Conservation (phyloP, 164 flowering plant genomes). For the Chimonanthus praecox region DNA sequence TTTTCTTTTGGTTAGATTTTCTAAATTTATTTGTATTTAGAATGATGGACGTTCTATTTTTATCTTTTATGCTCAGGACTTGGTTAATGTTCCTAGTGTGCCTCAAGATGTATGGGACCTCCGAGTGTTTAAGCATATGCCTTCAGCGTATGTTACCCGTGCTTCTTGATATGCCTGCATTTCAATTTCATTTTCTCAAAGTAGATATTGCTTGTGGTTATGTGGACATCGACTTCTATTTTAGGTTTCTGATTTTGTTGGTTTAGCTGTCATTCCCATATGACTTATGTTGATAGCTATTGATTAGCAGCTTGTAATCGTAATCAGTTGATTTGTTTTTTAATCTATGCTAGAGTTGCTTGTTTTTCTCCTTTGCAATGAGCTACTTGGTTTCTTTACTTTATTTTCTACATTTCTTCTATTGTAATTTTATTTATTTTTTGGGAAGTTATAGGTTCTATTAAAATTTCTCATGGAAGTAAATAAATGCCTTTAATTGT, state of each 20-base stretch:
- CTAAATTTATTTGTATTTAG: neutral
- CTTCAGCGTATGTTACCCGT: conserved; percentile 59
- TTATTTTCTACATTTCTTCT: neutral
- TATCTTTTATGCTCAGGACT: conserved; percentile 40
- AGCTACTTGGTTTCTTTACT: neutral
- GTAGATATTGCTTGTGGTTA: neutral
- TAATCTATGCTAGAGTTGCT: no score
- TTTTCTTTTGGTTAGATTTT: neutral
- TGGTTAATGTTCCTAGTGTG: conserved; percentile 31
- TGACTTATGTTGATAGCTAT: neutral
- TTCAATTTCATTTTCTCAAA: neutral
- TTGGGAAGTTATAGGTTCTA: neutral
- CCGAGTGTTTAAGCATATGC: conserved; percentile 51
- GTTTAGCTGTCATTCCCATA: neutral
- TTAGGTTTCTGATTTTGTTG: neutral
- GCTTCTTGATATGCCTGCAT: neutral
- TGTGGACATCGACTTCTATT: neutral
- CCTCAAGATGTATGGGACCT: conserved; percentile 92
- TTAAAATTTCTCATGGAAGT: no score
- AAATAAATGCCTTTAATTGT: no score
- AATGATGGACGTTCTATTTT: neutral
- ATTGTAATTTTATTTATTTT: neutral
- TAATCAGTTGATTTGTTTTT: no score
- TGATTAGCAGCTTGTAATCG: neutral
- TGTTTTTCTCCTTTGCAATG: neutral